Evolutionary conservation across 352 stramenopile species (phyloP).

Genomic region (Globisporangium rhizosaccharum): DNA sequence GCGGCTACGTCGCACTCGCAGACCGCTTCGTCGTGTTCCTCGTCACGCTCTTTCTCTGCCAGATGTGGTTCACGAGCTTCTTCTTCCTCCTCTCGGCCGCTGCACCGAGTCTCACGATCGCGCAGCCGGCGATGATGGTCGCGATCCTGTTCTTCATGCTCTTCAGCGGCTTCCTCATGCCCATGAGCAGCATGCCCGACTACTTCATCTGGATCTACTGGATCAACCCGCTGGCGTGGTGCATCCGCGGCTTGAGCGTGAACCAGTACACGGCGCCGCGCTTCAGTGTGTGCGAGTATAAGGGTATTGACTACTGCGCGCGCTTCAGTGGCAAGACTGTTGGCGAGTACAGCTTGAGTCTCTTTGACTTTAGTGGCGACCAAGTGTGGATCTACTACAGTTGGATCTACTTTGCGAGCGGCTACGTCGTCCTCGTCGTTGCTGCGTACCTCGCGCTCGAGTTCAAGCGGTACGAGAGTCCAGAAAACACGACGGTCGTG

Average conservation of each 20-base stretch:
- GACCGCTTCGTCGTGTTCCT: slow-evolving; percentile 57
- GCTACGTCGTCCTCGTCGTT: slow-evolving; percentile 43
- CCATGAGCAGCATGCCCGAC: slow-evolving; percentile 47
- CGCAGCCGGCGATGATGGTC: slow-evolving; percentile 56
- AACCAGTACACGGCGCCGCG: slow-evolving; percentile 52
- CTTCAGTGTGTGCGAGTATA: slow-evolving; percentile 42
- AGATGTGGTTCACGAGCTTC: slow-evolving; percentile 61
- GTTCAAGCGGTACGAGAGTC: slow-evolving; percentile 47
- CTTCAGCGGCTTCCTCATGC: slow-evolving; percentile 64
- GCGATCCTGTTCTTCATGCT: slow-evolving; percentile 62
- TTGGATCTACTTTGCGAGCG: slow-evolving; percentile 45
- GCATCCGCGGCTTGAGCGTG: slow-evolving; percentile 49
- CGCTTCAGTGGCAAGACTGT: slow-evolving; percentile 24
- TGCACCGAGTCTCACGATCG: slow-evolving; percentile 41
- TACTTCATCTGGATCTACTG: slow-evolving; percentile 79
- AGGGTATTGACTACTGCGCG: slow-evolving; percentile 48
- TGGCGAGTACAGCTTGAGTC: slow-evolving; percentile 39
- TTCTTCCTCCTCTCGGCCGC: slow-evolving; percentile 61
- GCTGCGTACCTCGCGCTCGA: slow-evolving; percentile 34
- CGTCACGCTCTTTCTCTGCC: slow-evolving; percentile 56
- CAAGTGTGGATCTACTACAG: slow-evolving; percentile 48
- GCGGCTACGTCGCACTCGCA: slow-evolving; percentile 52
- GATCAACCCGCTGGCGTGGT: slow-evolving; percentile 69
- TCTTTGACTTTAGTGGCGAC: slow-evolving; percentile 47
- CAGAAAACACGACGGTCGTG: slow-evolving; percentile 37